phyloP scores from a whole-genome alignment of 192 early-diverging fungal species.

The Irineochytrium annulatum region DNA sequence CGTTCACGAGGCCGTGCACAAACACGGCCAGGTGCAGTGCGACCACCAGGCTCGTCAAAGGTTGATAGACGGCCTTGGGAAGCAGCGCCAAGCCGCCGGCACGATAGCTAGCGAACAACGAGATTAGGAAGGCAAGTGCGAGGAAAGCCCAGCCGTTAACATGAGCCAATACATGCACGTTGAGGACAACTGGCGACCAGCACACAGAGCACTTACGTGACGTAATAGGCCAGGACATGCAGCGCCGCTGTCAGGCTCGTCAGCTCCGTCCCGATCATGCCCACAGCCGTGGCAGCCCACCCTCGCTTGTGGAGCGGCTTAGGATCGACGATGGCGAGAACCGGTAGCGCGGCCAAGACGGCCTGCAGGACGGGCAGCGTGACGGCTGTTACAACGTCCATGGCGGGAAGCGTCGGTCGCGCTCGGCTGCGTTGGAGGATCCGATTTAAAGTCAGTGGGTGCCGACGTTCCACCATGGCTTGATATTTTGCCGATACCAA shows the following conservation, averaged over 20 bases:
- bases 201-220: neutral
- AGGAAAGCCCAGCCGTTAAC: neutral
- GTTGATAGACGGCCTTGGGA: neutral
- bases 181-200: no score
- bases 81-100: neutral
- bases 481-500: constrained; percentile 10
- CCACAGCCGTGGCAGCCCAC: neutral
- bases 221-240: neutral
- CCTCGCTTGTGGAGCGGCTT: neutral
- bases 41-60: neutral
- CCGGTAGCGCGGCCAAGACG: neutral
- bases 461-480: no score
- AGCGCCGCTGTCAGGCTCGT: neutral
- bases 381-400: neutral
- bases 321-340: neutral
- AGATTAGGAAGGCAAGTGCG: neutral
- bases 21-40: neutral
- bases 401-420: no score
- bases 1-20: neutral
- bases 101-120: neutral
- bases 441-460: no score
- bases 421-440: no score
- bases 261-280: constrained; percentile 2
- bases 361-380: neutral
- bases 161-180: no score